These are phyloP conservation scores for Viola odorata DNA, from an alignment of 345 rosid genomes.

Conservation along the genomic window DNA sequence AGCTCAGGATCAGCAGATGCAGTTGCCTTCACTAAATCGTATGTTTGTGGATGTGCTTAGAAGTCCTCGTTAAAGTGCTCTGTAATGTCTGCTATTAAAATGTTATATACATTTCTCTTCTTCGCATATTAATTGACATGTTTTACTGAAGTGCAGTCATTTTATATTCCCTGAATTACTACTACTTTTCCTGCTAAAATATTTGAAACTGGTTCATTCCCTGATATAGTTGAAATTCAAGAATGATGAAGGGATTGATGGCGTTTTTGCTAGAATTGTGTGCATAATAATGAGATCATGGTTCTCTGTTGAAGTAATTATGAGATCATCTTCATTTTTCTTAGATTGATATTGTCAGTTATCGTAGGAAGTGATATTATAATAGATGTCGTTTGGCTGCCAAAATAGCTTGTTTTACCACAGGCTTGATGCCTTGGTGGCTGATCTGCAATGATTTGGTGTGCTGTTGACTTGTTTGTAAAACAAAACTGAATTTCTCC, in stretches of 20 bases:
- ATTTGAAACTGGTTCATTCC: slow-evolving; percentile 9
- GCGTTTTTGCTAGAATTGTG: background rate
- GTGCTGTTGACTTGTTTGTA: too few species aligned
- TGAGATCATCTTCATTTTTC: background rate
- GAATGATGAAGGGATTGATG: slow-evolving; percentile 1
- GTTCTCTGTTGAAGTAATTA: background rate
- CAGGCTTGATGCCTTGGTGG: too few species aligned
- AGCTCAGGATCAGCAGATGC: slow-evolving; percentile 61
- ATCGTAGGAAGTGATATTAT: background rate
- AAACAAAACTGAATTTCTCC: too few species aligned
- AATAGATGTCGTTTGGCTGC: too few species aligned
- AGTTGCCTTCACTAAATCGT: slow-evolving; percentile 47
- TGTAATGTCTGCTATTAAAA: slow-evolving; percentile 13
- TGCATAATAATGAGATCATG: background rate
- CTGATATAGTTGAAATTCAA: background rate
- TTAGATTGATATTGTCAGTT: background rate
- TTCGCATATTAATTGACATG: slow-evolving; percentile 10
- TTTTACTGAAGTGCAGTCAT: slow-evolving; percentile 19
- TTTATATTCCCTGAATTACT: slow-evolving; percentile 13
- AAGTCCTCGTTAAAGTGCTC: slow-evolving; percentile 52
- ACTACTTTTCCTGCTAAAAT: slow-evolving; percentile 16
- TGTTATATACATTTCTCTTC: slow-evolving; percentile 18
- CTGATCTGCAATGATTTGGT: too few species aligned
- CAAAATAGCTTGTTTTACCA: too few species aligned
- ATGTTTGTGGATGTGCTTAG: slow-evolving; percentile 60